These are phyloP conservation scores for Afroboletus lepidellus DNA, from an alignment of 1,284 basidiomycete species.

Conservation along the genomic window DNA sequence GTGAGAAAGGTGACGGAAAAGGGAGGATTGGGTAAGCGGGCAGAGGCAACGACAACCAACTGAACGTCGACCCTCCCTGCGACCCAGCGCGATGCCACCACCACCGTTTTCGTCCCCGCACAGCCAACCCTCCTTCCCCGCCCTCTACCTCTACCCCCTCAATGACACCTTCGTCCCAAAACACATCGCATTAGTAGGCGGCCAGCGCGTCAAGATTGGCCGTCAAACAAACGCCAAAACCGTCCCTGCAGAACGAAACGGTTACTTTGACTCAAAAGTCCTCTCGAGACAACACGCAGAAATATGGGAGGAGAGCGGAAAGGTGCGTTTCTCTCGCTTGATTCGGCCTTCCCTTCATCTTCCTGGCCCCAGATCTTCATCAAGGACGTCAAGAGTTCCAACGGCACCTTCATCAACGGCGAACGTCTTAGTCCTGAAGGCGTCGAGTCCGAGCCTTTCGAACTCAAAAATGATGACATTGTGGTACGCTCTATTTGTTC, in stretches of 20 bases:
- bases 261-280: slow-evolving; percentile 97
- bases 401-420: slow-evolving; percentile 98
- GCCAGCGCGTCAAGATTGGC: slow-evolving; percentile 90
- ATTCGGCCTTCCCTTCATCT: slow-evolving; percentile 2
- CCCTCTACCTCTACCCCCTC: slow-evolving; percentile 90
- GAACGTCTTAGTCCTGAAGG: slow-evolving; percentile 90
- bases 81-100: slow-evolving; percentile 39
- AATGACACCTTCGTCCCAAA: slow-evolving; percentile 97
- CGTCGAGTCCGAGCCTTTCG: slow-evolving; percentile 89
- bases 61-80: slow-evolving; percentile 7
- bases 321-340: slow-evolving; percentile 48
- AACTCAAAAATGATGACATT: slow-evolving; percentile 93
- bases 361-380: slow-evolving; percentile 76
- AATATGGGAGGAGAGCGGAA: slow-evolving; percentile 91
- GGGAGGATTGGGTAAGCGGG: slow-evolving; percentile 14
- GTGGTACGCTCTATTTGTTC: slow-evolving; percentile 51
- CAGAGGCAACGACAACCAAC: slow-evolving; percentile 13
- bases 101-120: slow-evolving; percentile 38
- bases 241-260: slow-evolving; percentile 91
- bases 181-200: slow-evolving; percentile 82
- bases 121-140: slow-evolving; percentile 48
- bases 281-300: slow-evolving; percentile 95
- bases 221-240: slow-evolving; percentile 97
- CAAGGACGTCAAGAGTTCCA: slow-evolving; percentile 97
- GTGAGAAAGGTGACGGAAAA: slow-evolving; percentile 14